Evolutionary conservation across 2,329 filamentous ascomycete species (phyloP).

Genomic region (Didymella lethalis): DNA sequence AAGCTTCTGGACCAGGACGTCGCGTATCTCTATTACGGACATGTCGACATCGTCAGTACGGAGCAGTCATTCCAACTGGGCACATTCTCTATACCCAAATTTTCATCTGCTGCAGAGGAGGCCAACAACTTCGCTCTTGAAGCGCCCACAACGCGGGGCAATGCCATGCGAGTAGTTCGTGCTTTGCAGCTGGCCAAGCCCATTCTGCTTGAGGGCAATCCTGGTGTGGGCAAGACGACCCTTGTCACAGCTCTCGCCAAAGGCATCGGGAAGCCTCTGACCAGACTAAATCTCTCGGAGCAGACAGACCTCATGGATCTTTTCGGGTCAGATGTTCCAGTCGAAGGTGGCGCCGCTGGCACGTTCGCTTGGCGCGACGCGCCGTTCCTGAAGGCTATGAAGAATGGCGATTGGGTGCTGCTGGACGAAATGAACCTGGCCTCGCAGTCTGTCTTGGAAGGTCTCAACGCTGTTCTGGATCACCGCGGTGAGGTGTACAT

Average conservation of each 20-base stretch:
- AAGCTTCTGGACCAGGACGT: slow-evolving; percentile 72
- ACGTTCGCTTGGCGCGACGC: slow-evolving; percentile 96
- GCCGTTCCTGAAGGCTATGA: slow-evolving; percentile 95
- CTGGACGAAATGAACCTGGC: slow-evolving; percentile 99
- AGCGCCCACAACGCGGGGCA: slow-evolving; percentile 87
- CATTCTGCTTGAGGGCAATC: slow-evolving; percentile 92
- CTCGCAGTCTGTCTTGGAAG: slow-evolving; percentile 95
- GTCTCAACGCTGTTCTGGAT: slow-evolving; percentile 94
- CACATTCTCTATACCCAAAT: slow-evolving; percentile 72
- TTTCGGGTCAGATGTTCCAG: slow-evolving; percentile 94
- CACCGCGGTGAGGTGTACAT: slow-evolving; percentile 96
- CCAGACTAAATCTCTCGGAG: slow-evolving; percentile 95
- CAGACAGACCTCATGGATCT: slow-evolving; percentile 98
- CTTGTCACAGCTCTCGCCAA: slow-evolving; percentile 84
- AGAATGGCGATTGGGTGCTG: slow-evolving; percentile 93
- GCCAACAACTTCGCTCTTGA: slow-evolving; percentile 78
- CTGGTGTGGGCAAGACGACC: slow-evolving; percentile 98
- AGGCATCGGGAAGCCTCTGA: slow-evolving; percentile 81
- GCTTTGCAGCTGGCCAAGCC: slow-evolving; percentile 90
- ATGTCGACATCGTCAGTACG: slow-evolving; percentile 66
- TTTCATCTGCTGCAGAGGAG: slow-evolving; percentile 53
- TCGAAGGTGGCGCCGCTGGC: slow-evolving; percentile 89
- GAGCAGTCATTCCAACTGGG: slow-evolving; percentile 71
- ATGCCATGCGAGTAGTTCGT: slow-evolving; percentile 88
- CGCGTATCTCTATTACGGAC: slow-evolving; percentile 68